Conservation (phyloP, 108 stramenopile genomes). For the Skeletonema marinoi region DNA sequence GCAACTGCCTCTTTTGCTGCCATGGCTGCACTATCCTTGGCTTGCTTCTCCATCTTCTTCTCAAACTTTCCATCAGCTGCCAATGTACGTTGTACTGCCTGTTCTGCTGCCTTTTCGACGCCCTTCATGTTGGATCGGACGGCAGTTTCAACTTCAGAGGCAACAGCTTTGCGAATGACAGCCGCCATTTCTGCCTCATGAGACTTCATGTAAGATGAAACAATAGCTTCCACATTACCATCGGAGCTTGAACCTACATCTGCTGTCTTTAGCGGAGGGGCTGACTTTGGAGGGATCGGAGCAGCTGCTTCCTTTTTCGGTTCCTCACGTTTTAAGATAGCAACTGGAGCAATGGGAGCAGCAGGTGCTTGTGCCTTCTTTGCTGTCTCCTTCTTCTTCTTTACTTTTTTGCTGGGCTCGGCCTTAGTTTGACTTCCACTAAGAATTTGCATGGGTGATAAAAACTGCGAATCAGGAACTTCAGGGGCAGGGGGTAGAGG, state of each 20-base stretch:
- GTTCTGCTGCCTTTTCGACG: slow-evolving; percentile 19
- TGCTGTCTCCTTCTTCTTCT: slow-evolving; percentile 10
- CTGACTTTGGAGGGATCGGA: not conserved
- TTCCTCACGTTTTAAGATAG: slow-evolving; percentile 35
- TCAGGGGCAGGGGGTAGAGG: slow-evolving; percentile 21
- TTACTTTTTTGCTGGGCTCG: slow-evolving; percentile 1
- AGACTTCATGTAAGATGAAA: slow-evolving; percentile 37
- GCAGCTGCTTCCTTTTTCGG: slow-evolving; percentile 6
- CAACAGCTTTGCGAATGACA: slow-evolving; percentile 37
- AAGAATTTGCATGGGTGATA: slow-evolving; percentile 48
- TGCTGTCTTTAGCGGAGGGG: not conserved
- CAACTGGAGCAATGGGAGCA: slow-evolving; percentile 11
- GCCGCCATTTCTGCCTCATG: slow-evolving; percentile 39
- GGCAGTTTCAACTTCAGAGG: slow-evolving; percentile 47
- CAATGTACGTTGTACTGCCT: slow-evolving; percentile 40
- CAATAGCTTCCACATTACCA: not conserved
- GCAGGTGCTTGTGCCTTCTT: not conserved
- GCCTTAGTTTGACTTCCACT: slow-evolving; percentile 1
- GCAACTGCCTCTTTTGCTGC: slow-evolving; percentile 52
- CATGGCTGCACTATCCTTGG: slow-evolving; percentile 51
- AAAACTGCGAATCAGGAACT: slow-evolving; percentile 3
- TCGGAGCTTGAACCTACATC: not conserved
- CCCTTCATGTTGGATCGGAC: slow-evolving; percentile 56
- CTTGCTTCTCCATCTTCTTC: slow-evolving; percentile 47
- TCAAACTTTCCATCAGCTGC: slow-evolving; percentile 47